Conservation (phyloP, 108 stramenopile genomes). For the Fragilaria radians region DNA sequence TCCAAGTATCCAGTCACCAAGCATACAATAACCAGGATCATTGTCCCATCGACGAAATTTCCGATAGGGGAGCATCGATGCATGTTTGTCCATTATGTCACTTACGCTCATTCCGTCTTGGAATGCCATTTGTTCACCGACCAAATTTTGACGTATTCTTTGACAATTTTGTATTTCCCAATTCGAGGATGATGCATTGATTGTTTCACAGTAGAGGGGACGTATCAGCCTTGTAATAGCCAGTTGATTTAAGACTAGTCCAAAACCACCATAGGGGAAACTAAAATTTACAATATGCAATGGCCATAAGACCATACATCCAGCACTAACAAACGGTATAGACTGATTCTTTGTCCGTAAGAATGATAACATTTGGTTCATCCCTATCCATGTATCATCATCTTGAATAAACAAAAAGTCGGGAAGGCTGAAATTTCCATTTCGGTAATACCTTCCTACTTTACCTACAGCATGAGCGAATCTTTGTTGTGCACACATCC, state of each 20-base stretch:
- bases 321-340: slow-evolving; percentile 12
- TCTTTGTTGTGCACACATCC: slow-evolving; percentile 51
- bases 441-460: slow-evolving; percentile 3
- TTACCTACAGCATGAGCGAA: slow-evolving; percentile 15
- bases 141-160: background rate
- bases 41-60: background rate
- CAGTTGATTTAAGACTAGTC: slow-evolving; percentile 5
- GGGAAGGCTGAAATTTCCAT: slow-evolving; percentile 14
- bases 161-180: background rate
- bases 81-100: slow-evolving; percentile 28
- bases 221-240: background rate
- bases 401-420: slow-evolving; percentile 46
- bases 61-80: background rate
- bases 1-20: slow-evolving; percentile 22
- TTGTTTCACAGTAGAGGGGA: background rate
- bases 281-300: slow-evolving; percentile 11
- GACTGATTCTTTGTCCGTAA: slow-evolving; percentile 2
- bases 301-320: slow-evolving; percentile 21
- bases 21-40: slow-evolving; percentile 8
- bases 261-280: slow-evolving; percentile 46
- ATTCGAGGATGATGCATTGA: background rate
- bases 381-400: slow-evolving; percentile 47
- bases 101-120: slow-evolving; percentile 24
- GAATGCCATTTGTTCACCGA: slow-evolving; percentile 20
- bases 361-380: slow-evolving; percentile 16